Conservation (phyloP, 2,329 filamentous ascomycete species). For the Trichoderma sp. region DNA sequence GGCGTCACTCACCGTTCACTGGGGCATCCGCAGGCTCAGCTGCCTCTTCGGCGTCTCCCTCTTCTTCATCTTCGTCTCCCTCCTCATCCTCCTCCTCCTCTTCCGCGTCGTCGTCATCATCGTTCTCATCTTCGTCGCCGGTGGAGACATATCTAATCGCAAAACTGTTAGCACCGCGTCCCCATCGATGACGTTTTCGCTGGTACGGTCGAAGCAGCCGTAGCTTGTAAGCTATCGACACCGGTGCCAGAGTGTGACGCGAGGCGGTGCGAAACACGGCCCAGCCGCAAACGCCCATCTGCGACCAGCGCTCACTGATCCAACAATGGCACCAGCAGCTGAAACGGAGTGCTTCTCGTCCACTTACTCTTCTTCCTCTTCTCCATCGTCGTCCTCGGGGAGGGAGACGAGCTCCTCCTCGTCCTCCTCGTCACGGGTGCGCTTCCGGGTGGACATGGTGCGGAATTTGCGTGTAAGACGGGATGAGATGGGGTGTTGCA, state of each 20-base stretch:
- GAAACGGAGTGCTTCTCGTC: background rate
- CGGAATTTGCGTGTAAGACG: constrained; percentile 18
- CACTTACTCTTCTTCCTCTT: constrained; percentile 59
- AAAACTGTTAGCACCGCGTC: background rate
- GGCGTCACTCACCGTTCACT: constrained; percentile 40
- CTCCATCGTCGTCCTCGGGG: constrained; percentile 54
- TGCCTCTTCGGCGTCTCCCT: constrained; percentile 35
- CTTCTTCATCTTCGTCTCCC: constrained; percentile 37
- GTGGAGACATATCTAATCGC: constrained; percentile 41
- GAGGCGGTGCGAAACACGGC: background rate
- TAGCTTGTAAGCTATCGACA: background rate
- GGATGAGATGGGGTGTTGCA: background rate
- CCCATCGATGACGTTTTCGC: background rate
- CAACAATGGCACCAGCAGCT: background rate
- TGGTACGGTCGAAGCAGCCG: background rate
- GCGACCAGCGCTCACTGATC: background rate
- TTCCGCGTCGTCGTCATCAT: constrained; percentile 46
- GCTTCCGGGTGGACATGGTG: constrained; percentile 48
- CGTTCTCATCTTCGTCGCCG: constrained; percentile 47
- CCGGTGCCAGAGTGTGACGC: constrained; percentile 7
- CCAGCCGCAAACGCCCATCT: constrained; percentile 6
- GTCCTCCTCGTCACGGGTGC: constrained; percentile 64
- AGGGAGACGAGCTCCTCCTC: constrained; percentile 59
- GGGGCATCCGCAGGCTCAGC: constrained; percentile 37
- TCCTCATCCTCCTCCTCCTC: constrained; percentile 40